phyloP scores from a whole-genome alignment of 148 eudicot species.

The Drosera capensis region DNA sequence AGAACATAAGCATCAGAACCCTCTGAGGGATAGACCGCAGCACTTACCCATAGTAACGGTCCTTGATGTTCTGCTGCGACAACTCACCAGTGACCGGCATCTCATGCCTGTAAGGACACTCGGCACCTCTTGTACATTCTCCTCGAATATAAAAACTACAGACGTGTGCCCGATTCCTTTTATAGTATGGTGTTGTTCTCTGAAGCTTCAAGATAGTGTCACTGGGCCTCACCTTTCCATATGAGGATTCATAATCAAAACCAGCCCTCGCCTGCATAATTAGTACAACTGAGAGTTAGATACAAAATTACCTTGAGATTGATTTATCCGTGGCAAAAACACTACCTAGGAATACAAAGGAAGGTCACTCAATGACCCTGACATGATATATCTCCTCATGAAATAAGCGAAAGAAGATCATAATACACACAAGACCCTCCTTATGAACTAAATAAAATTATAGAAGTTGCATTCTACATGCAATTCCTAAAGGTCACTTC shows the following conservation, averaged over 20 bases:
- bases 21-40: background rate
- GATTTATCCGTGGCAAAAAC: background rate
- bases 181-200: slow-evolving; percentile 88
- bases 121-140: slow-evolving; percentile 97
- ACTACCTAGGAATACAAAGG: background rate
- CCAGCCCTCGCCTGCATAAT: slow-evolving; percentile 80
- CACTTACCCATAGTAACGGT: slow-evolving; percentile 91
- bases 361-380: too few relatives aligned
- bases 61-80: slow-evolving; percentile 93
- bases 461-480: too few relatives aligned
- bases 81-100: slow-evolving; percentile 94
- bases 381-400: too few relatives aligned
- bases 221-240: slow-evolving; percentile 60
- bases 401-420: too few relatives aligned
- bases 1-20: background rate
- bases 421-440: too few relatives aligned
- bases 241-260: slow-evolving; percentile 86
- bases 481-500: too few relatives aligned
- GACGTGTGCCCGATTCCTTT: slow-evolving; percentile 93
- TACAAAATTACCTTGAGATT: background rate
- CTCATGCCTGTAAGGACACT: slow-evolving; percentile 97
- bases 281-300: background rate
- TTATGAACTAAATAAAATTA: too few relatives aligned
- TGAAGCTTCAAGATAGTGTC: slow-evolving; percentile 93
- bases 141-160: slow-evolving; percentile 91